A percentile compares a stretch with the other conserved stretches of the same genome.
Conservation (phyloP, 164 flowering plant species). For the Magnolia kwangsiensis region DNA sequence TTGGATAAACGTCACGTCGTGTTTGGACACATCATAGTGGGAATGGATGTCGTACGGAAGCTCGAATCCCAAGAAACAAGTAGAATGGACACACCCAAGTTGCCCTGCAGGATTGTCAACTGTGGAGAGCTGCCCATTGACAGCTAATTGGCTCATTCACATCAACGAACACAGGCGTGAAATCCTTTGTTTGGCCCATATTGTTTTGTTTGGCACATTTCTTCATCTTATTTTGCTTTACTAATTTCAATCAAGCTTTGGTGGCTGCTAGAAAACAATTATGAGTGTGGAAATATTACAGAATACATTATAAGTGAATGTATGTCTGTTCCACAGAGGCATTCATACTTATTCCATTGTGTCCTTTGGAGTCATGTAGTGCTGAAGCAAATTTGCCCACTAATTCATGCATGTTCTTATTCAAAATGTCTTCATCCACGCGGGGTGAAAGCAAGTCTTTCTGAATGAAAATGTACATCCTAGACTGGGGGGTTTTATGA, state of each 20-base stretch:
- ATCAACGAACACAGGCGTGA: background rate
- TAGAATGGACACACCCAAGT: conserved; percentile 47
- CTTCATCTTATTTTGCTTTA: background rate
- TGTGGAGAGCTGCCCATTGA: conserved; percentile 67
- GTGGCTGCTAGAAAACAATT: background rate
- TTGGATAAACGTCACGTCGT: conserved; percentile 80
- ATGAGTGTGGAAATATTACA: background rate
- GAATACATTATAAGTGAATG: background rate
- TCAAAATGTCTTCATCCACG: no score
- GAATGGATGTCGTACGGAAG: conserved; percentile 56
- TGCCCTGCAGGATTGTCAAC: conserved; percentile 58
- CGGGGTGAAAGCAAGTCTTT: no score
- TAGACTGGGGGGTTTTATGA: no score
- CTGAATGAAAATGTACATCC: no score
- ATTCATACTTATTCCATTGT: background rate
- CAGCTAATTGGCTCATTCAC: conserved; percentile 21
- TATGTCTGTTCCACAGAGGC: background rate
- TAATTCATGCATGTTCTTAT: background rate
- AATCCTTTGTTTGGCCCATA: background rate
- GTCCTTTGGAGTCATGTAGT: background rate
- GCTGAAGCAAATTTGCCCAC: background rate
- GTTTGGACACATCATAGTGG: conserved; percentile 66
- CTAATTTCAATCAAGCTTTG: background rate
- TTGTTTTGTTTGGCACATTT: background rate
- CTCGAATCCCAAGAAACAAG: conserved; percentile 74